Evolutionary conservation across 1,284 basidiomycete genomes (phyloP), one percentile per base, ranked within the genome.

Genomic region (Naganishia cerealis): DNA sequence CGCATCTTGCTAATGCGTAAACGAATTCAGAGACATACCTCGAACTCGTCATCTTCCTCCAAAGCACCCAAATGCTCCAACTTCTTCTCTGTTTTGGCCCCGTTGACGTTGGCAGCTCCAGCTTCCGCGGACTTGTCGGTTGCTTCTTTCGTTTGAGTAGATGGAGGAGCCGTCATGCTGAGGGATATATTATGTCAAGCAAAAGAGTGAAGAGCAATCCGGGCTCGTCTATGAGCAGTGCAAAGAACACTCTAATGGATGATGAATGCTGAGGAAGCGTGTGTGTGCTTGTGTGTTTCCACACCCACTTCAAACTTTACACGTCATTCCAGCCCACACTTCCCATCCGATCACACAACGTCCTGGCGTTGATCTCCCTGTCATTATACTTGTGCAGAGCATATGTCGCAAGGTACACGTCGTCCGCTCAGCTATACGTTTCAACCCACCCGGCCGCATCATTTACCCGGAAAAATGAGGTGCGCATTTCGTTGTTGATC

Each of bases 21-120:
- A 68, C 52, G 16, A 57, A 7, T 42, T 15, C 40, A 12, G n/a
- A 63, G 33, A 75, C 80, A 74, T 74, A 81, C 80, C 75, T 81
- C 80, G 70, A 82, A 82, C 75, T 82, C 81, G 71, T 82, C 81
- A 74, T 82, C 81, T 71, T 82, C 81, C 73, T 82, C 81, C 46
- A 82, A 72, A 46, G 80, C 77, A 54, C 81, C 80, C 13, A 82
- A 72, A 71, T 81, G 79, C 57, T 70, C 69, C 48, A 67, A 21
- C 61, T 63, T 63, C 61, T 63, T 63, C 50, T 63, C 61, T 13
- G 50, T 29, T 40, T 63, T 50, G 24, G 10, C 48, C 10, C 38
- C 61, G 16, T 63, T 63, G 13, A 36, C 50, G n/a, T 39, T 63
- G 12, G 61, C 52, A 7, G 50, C 38, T 54, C 61, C 61, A 21